Evolutionary conservation across 306 rosid genomes (phyloP).

Genomic region (Herpetospermum pedunculosum): DNA sequence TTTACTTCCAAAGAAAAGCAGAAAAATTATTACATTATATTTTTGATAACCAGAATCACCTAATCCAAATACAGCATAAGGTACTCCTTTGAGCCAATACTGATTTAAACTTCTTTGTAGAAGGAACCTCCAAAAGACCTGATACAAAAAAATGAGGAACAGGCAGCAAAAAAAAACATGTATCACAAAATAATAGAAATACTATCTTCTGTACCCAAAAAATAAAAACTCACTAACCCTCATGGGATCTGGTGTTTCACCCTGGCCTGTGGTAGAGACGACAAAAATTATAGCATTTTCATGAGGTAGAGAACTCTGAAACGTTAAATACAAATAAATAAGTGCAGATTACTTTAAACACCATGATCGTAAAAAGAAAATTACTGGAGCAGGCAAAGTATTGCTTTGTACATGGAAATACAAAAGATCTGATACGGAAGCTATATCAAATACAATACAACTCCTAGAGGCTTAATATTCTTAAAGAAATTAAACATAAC

Average conservation of each 20-base stretch:
- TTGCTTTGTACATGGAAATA: neutral
- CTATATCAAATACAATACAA: neutral
- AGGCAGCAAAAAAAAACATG: neutral
- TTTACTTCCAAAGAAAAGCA: neutral
- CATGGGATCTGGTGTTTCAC: slow-evolving; percentile 86
- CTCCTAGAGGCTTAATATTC: neutral
- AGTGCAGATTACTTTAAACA: neutral
- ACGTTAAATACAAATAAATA: neutral
- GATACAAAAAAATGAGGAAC: slow-evolving; percentile 9
- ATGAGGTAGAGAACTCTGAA: slow-evolving; percentile 43
- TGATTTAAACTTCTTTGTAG: slow-evolving; percentile 57
- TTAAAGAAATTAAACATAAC: neutral
- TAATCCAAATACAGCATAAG: slow-evolving; percentile 73
- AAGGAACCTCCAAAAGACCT: slow-evolving; percentile 86
- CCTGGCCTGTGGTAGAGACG: slow-evolving; percentile 96
- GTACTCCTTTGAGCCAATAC: slow-evolving; percentile 64
- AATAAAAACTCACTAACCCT: slow-evolving; percentile 30
- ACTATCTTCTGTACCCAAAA: neutral
- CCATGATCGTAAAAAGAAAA: neutral
- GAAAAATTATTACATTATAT: slow-evolving; percentile 53
- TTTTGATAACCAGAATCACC: slow-evolving; percentile 92
- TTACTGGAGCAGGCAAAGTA: neutral
- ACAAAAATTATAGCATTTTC: slow-evolving; percentile 69
- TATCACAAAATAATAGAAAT: neutral
- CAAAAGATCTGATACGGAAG: neutral